A percentile compares a stretch with the other conserved stretches of the same genome.
phyloP scores from a whole-genome alignment of 768 basidiomycete genomes.

The Agaricus bisporus region DNA sequence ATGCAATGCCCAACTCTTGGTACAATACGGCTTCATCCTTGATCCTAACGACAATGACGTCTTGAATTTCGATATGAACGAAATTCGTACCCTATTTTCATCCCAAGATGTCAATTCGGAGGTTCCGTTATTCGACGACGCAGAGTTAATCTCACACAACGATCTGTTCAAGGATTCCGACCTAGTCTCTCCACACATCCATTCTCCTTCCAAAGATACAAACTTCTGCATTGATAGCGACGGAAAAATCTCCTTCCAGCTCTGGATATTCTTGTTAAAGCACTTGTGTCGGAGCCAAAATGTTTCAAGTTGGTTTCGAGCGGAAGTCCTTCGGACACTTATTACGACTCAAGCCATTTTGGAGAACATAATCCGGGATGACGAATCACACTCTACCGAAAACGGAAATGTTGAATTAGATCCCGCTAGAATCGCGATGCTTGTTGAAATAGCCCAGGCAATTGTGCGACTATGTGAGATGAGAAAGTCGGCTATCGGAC shows the following conservation, averaged over 20 bases:
- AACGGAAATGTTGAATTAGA: neutral
- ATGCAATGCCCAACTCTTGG: slow-evolving; percentile 59
- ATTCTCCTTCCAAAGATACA: slow-evolving; percentile 10
- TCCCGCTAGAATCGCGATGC: neutral
- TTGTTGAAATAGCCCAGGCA: slow-evolving; percentile 12
- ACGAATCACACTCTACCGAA: neutral
- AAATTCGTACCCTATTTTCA: slow-evolving; percentile 19
- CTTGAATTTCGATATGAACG: slow-evolving; percentile 35
- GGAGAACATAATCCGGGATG: slow-evolving; percentile 5
- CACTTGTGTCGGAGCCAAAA: neutral
- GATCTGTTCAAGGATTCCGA: slow-evolving; percentile 12
- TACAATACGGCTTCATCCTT: slow-evolving; percentile 69
- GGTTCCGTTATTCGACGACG: neutral
- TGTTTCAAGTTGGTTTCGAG: neutral
- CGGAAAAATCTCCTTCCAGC: slow-evolving; percentile 40
- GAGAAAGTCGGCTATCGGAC: slow-evolving; percentile 25
- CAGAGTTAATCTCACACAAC: neutral
- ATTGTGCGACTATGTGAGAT: slow-evolving; percentile 25
- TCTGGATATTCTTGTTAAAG: slow-evolving; percentile 35
- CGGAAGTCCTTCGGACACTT: neutral
- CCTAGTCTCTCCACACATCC: slow-evolving; percentile 14
- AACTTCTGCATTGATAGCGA: slow-evolving; percentile 40
- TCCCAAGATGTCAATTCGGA: neutral
- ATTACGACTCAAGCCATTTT: neutral
- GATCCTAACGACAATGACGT: slow-evolving; percentile 66